Evolutionary conservation across 805 yeast species (phyloP).

Genomic region (Hanseniaspora guilliermondii): DNA sequence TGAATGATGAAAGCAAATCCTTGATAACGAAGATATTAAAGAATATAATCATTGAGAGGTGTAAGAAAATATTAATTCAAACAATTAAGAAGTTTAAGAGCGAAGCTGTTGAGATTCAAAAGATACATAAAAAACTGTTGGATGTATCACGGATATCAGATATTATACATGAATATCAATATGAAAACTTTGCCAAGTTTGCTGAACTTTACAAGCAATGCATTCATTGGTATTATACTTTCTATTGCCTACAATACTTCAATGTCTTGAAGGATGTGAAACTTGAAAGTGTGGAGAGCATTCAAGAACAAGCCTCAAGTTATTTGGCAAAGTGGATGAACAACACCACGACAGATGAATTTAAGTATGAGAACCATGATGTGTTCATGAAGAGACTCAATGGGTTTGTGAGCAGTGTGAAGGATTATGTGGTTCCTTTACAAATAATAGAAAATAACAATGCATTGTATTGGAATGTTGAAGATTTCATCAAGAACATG

Average conservation of each 20-base stretch:
- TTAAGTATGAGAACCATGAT: background rate
- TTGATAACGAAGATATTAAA: constrained; percentile 37
- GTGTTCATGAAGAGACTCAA: background rate
- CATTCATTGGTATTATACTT: constrained; percentile 84
- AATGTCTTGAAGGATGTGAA: constrained; percentile 39
- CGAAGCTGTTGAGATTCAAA: constrained; percentile 51
- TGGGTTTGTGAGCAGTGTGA: background rate
- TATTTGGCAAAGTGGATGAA: background rate
- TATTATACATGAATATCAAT: constrained; percentile 44
- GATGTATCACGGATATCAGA: constrained; percentile 48
- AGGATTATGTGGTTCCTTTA: constrained; percentile 3
- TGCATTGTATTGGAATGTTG: background rate
- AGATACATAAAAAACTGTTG: constrained; percentile 54
- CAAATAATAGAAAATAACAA: constrained; percentile 8
- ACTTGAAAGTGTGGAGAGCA: constrained; percentile 23
- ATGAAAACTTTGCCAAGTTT: constrained; percentile 57
- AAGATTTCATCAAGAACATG: constrained; percentile 10
- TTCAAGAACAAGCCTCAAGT: constrained; percentile 13
- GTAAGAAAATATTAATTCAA: constrained; percentile 52
- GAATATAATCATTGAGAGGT: constrained; percentile 57
- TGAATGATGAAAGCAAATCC: background rate
- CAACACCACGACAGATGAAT: background rate
- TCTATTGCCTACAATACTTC: constrained; percentile 64
- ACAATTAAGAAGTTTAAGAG: constrained; percentile 56
- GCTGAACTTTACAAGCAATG: constrained; percentile 73